A percentile compares a stretch with the other conserved stretches of the same genome.
Conservation (phyloP, 1,284 basidiomycete genomes). For the Cryptococcus sp. region DNA sequence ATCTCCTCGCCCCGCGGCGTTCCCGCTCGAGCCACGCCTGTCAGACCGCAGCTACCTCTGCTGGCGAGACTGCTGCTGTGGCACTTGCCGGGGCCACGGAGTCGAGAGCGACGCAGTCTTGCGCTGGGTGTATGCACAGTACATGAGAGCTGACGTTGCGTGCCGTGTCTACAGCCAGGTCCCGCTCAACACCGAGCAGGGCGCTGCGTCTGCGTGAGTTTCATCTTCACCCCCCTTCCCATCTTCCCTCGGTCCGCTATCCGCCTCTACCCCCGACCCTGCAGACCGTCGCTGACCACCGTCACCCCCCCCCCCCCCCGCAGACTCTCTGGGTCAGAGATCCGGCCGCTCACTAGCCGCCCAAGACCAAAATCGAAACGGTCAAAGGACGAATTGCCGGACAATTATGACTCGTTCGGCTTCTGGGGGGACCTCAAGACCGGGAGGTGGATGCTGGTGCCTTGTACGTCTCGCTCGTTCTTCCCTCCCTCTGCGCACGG, state of each 20-base stretch:
- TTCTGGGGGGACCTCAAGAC: constrained; percentile 56
- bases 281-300: too few relatives aligned
- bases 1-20: neutral
- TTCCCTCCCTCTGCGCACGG: neutral
- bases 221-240: too few relatives aligned
- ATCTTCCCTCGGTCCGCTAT: neutral
- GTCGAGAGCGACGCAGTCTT: neutral
- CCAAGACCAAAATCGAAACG: constrained; percentile 12
- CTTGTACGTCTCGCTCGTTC: constrained; percentile 54
- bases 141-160: neutral
- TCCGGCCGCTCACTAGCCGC: constrained; percentile 32
- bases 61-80: neutral
- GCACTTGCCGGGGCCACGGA: neutral
- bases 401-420: constrained; percentile 44
- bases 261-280: too few relatives aligned
- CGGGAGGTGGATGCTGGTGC: constrained; percentile 69
- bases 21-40: too few relatives aligned
- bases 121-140: neutral
- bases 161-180: constrained; percentile 27
- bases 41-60: too few relatives aligned
- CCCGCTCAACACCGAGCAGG: constrained; percentile 35
- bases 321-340: constrained; percentile 10
- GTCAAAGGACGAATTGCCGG: constrained; percentile 25
- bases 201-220: neutral
- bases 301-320: too few relatives aligned